phyloP scores from a whole-genome alignment of 305 asterid species.

The Solanum hybrid region DNA sequence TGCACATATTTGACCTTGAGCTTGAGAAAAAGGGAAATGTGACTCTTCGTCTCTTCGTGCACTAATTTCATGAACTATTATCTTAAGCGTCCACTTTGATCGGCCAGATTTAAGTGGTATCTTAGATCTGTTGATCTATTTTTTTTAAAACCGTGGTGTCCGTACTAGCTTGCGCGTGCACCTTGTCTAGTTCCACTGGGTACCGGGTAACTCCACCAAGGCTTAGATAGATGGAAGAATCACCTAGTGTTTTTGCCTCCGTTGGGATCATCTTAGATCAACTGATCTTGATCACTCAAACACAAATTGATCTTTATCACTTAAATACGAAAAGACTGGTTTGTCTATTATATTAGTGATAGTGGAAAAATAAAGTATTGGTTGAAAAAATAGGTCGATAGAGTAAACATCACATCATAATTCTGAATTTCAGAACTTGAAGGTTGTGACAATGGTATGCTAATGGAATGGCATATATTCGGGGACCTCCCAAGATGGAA shows the following conservation, averaged over 20 bases:
- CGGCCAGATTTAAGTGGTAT: not conserved
- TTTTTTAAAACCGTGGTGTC: not conserved
- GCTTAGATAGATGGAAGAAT: not conserved
- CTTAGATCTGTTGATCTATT: not conserved
- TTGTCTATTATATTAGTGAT: not conserved
- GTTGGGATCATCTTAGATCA: not conserved
- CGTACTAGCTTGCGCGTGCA: not conserved
- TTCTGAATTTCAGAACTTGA: not conserved
- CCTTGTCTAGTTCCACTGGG: not conserved
- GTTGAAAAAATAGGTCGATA: not conserved
- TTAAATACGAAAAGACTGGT: not conserved
- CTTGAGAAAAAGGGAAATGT: not conserved
- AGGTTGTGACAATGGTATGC: not conserved
- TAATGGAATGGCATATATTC: not conserved
- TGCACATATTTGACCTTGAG: not conserved
- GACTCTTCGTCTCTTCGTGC: not conserved
- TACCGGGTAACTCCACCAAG: not conserved
- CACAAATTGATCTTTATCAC: not conserved
- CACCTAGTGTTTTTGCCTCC: not conserved
- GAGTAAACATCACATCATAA: not conserved
- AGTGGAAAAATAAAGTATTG: not conserved
- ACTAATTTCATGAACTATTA: not conserved
- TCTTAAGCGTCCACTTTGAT: not conserved
- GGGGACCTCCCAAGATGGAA: not conserved
- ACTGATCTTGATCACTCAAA: not conserved